Conservation (phyloP, 2,329 filamentous ascomycete genomes). For the Clonostachys byssicola region DNA sequence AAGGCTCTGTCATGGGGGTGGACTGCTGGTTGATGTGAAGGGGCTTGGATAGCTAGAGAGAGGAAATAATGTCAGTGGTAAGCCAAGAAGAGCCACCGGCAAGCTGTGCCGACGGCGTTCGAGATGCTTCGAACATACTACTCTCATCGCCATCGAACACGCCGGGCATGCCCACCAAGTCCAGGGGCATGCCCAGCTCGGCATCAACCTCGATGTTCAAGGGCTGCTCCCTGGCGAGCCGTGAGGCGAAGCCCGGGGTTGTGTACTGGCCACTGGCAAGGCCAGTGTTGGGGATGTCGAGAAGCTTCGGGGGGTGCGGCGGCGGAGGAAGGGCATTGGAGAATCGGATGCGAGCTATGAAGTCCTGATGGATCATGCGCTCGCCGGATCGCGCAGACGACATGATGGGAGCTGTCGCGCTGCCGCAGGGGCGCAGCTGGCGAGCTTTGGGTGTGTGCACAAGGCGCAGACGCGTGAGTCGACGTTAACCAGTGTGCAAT, state of each 20-base stretch:
- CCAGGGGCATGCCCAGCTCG: constrained; percentile 95
- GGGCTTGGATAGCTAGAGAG: constrained; percentile 71
- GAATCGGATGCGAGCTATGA: constrained; percentile 93
- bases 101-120: background rate
- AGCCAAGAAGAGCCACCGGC: background rate
- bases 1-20: constrained; percentile 84
- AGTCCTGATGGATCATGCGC: constrained; percentile 81
- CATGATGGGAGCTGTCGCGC: constrained; percentile 12
- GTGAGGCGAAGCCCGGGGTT: constrained; percentile 82
- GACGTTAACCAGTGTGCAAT: too few relatives aligned
- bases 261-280: constrained; percentile 85
- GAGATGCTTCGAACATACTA: constrained; percentile 50
- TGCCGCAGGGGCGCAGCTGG: constrained; percentile 3
- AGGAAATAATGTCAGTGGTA: constrained; percentile 2
- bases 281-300: constrained; percentile 93
- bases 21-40: constrained; percentile 63
- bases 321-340: constrained; percentile 94
- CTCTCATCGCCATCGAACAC: constrained; percentile 94
- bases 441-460: background rate
- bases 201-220: constrained; percentile 97
- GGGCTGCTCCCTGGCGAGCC: constrained; percentile 85
- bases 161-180: constrained; percentile 89
- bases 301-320: constrained; percentile 90
- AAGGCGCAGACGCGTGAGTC: constrained; percentile 8
- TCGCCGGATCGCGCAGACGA: constrained; percentile 39